Evolutionary conservation across 2,329 filamentous ascomycete species (phyloP).

Genomic region (Trichoderma cornu-damae): DNA sequence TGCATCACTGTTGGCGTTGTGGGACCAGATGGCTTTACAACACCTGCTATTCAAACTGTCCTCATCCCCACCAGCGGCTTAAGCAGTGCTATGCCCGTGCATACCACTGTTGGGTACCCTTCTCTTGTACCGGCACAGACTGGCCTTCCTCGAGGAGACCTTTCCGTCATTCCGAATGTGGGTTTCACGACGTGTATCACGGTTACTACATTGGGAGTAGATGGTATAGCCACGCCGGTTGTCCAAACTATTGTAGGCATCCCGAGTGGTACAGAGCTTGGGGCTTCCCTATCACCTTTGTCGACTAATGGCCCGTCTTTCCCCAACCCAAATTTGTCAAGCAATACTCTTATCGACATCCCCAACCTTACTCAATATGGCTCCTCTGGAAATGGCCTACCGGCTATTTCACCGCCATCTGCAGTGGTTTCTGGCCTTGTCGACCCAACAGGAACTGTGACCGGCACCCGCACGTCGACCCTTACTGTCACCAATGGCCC

Average conservation of each 20-base stretch:
- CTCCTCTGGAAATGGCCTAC: conserved; percentile 1
- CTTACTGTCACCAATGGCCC: conserved; percentile 26
- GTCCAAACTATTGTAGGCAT: conserved; percentile 32
- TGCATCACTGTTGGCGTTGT: conserved; percentile 31
- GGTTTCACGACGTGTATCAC: conserved; percentile 30
- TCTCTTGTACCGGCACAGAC: conserved; percentile 22
- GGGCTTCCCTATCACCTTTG: conserved; percentile 19
- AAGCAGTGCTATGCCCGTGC: conserved; percentile 17
- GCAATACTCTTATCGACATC: conserved; percentile 14
- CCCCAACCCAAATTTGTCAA: conserved; percentile 21
- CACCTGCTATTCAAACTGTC: conserved; percentile 29
- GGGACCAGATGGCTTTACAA: conserved; percentile 31
- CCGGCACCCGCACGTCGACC: conserved; percentile 24
- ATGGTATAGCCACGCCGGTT: conserved; percentile 31
- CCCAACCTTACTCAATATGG: conserved; percentile 29
- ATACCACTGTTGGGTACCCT: conserved; percentile 21
- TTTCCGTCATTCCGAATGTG: conserved; percentile 16
- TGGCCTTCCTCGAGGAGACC: conserved; percentile 23
- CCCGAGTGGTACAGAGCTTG: conserved; percentile 23
- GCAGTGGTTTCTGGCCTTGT: conserved; percentile 24
- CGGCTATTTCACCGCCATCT: conserved; percentile 18
- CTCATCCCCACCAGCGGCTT: conserved; percentile 21
- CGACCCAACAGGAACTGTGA: conserved; percentile 22
- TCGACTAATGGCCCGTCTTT: conserved; percentile 21
- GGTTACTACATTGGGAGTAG: conserved; percentile 28